Percentiles rank a stretch among this genome's conserved stretches.
These are phyloP conservation scores for Suillus paluster DNA, from an alignment of 768 basidiomycete genomes.

Conservation along the genomic window DNA sequence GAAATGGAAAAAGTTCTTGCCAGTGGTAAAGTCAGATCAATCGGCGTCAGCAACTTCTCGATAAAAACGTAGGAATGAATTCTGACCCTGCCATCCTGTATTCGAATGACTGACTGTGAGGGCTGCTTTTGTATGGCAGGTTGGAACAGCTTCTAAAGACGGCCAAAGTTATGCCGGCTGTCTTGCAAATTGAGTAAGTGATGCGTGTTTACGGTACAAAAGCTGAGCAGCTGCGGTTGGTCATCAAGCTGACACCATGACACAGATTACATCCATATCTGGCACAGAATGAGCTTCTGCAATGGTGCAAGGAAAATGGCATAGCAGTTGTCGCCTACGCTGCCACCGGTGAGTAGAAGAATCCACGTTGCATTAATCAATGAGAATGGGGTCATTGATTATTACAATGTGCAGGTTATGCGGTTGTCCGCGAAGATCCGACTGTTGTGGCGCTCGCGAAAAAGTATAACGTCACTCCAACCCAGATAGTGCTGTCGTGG, in stretches of 20 bases:
- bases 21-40: constrained; percentile 47
- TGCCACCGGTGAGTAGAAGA: constrained; percentile 42
- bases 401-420: constrained; percentile 13
- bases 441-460: constrained; percentile 38
- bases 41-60: constrained; percentile 65
- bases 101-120: constrained; percentile 9
- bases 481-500: constrained; percentile 63
- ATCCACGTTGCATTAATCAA: constrained; percentile 4
- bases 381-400: neutral
- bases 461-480: constrained; percentile 49
- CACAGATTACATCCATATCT: constrained; percentile 40
- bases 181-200: constrained; percentile 43
- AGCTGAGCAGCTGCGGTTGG: constrained; percentile 42
- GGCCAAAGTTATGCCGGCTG: constrained; percentile 47
- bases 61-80: constrained; percentile 43
- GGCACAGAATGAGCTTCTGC: constrained; percentile 46
- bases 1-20: constrained; percentile 32
- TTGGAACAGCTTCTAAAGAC: constrained; percentile 11
- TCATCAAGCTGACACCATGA: constrained; percentile 15
- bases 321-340: constrained; percentile 53
- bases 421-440: constrained; percentile 39
- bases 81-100: constrained; percentile 35
- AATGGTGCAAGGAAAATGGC: constrained; percentile 46
- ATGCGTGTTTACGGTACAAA: constrained; percentile 21
- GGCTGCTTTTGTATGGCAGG: neutral